These are phyloP conservation scores for Guadua angustifolia DNA, from an alignment of 176 grass and related monocot genomes.

Conservation along the genomic window DNA sequence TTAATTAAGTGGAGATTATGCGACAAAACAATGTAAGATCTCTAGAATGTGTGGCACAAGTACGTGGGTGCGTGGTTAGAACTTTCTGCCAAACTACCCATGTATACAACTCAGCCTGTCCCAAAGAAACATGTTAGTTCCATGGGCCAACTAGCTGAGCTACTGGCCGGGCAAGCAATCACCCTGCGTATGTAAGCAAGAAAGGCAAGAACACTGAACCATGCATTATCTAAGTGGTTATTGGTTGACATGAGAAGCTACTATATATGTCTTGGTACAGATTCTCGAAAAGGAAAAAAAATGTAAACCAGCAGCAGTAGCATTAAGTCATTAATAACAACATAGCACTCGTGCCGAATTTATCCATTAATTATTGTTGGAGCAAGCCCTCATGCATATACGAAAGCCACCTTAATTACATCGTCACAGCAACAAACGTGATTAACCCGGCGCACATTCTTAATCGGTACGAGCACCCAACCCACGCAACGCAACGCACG, in stretches of 20 bases:
- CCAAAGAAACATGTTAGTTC: background rate
- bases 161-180: background rate
- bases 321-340: background rate
- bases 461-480: background rate
- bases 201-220: background rate
- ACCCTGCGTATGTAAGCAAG: background rate
- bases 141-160: background rate
- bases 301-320: background rate
- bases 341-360: background rate
- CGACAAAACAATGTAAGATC: background rate
- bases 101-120: no score
- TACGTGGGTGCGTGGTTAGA: background rate
- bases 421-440: slow-evolving; percentile 33
- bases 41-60: background rate
- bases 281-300: no score
- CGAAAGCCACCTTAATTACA: slow-evolving; percentile 47
- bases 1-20: background rate
- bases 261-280: no score
- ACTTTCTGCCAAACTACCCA: background rate
- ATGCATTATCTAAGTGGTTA: background rate
- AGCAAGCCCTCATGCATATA: slow-evolving; percentile 20
- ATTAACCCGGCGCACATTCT: slow-evolving; percentile 41
- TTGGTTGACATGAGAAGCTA: background rate
- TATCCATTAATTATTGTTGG: slow-evolving; percentile 33
- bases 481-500: background rate